phyloP scores from a whole-genome alignment of 2,329 filamentous ascomycete species.

The Pseudogymnoascus sp. region DNA sequence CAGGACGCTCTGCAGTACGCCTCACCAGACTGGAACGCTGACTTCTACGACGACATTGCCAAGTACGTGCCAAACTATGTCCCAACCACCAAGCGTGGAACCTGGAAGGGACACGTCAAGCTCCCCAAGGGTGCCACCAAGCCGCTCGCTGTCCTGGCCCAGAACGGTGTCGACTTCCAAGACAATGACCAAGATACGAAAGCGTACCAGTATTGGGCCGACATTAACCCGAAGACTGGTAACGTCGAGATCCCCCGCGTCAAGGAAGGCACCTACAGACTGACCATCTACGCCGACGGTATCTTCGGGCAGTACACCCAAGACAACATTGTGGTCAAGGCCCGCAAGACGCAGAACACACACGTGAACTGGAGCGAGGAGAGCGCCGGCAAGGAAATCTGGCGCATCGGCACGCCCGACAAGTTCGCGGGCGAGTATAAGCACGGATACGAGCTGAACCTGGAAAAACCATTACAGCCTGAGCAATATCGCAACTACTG shows the following conservation, averaged over 20 bases:
- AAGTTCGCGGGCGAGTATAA: slow-evolving; percentile 55
- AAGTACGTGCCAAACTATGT: slow-evolving; percentile 54
- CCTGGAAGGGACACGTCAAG: slow-evolving; percentile 43
- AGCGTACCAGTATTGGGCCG: slow-evolving; percentile 59
- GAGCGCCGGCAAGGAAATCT: slow-evolving; percentile 51
- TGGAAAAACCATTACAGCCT: slow-evolving; percentile 44
- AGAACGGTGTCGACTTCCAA: slow-evolving; percentile 48
- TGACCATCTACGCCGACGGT: slow-evolving; percentile 57
- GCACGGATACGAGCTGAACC: slow-evolving; percentile 48
- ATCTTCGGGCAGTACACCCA: slow-evolving; percentile 55
- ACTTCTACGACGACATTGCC: slow-evolving; percentile 60
- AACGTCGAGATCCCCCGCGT: slow-evolving; percentile 47
- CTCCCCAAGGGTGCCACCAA: slow-evolving; percentile 47
- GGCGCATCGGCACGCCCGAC: slow-evolving; percentile 57
- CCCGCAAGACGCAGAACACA: slow-evolving; percentile 36
- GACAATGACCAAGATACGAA: slow-evolving; percentile 50
- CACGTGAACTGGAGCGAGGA: slow-evolving; percentile 48
- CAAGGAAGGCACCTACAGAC: slow-evolving; percentile 52
- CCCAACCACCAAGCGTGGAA: slow-evolving; percentile 45
- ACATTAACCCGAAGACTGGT: slow-evolving; percentile 41
- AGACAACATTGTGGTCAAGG: slow-evolving; percentile 41
- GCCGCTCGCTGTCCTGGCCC: slow-evolving; percentile 50
- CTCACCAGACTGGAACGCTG: slow-evolving; percentile 47
- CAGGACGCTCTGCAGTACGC: slow-evolving; percentile 49
- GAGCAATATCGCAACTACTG: slow-evolving; percentile 58